Evolutionary conservation across 2,329 filamentous ascomycete species (phyloP).

Genomic region (Amylocarpus encephaloides): DNA sequence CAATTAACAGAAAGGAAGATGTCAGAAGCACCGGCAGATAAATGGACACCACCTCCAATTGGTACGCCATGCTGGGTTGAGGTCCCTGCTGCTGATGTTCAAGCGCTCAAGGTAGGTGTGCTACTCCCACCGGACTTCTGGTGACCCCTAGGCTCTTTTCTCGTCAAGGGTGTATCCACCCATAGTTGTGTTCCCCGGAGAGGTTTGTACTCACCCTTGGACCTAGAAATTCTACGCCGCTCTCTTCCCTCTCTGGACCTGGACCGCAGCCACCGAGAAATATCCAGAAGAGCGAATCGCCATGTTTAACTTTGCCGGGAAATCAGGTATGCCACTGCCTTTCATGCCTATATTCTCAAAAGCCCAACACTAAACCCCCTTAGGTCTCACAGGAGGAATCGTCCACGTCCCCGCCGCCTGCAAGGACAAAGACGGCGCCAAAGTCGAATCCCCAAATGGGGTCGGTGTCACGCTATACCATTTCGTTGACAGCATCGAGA

Average conservation of each 20-base stretch:
- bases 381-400: slow-evolving; percentile 3
- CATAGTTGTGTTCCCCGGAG: too few relatives aligned
- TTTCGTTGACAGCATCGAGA: slow-evolving; percentile 11
- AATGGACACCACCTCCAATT: slow-evolving; percentile 8
- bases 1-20: too few relatives aligned
- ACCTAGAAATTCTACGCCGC: slow-evolving; percentile 12
- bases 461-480: slow-evolving; percentile 10
- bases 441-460: slow-evolving; percentile 5
- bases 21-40: background rate
- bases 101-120: slow-evolving; percentile 7
- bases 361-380: background rate
- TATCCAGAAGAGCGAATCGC: slow-evolving; percentile 9
- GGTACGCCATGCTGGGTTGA: slow-evolving; percentile 14
- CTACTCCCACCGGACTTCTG: background rate
- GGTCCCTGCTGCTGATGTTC: slow-evolving; percentile 13
- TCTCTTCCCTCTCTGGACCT: slow-evolving; percentile 14
- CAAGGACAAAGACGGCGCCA: background rate
- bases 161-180: too few relatives aligned
- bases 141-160: too few relatives aligned
- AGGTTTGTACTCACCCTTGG: background rate
- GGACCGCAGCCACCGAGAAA: slow-evolving; percentile 6
- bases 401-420: background rate
- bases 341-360: background rate
- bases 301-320: slow-evolving; percentile 4
- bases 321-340: background rate